Percentiles rank a stretch among this genome's conserved stretches.
Evolutionary conservation across 1,284 basidiomycete species (phyloP).

Genomic region (Puccinia horiana): DNA sequence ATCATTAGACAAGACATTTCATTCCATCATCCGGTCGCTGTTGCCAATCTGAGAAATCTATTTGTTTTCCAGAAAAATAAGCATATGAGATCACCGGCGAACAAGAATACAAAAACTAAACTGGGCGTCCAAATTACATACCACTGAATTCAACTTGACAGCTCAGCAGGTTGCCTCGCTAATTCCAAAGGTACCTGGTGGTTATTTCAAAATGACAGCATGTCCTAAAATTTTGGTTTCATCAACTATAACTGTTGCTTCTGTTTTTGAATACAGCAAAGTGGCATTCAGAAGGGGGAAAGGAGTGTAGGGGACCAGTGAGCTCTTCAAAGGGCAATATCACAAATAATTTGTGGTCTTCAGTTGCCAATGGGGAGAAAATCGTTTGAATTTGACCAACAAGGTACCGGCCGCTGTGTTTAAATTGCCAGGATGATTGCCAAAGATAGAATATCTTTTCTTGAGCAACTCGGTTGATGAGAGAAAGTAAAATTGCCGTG

Average conservation of each 20-base stretch:
- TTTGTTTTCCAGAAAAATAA: background rate
- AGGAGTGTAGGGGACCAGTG: background rate
- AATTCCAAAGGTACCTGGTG: conserved; percentile 35
- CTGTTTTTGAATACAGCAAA: background rate
- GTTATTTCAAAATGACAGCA: conserved; percentile 14
- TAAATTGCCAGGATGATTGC: conserved; percentile 5
- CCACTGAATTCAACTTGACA: conserved; percentile 24
- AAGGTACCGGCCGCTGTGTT: background rate
- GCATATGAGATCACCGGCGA: background rate
- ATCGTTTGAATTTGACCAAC: conserved; percentile 15
- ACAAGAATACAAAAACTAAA: too few species aligned
- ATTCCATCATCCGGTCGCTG: too few species aligned
- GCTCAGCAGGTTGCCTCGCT: conserved; percentile 8
- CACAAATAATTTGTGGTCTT: conserved; percentile 19
- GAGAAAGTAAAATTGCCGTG: background rate
- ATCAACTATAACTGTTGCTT: background rate
- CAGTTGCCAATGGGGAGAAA: background rate
- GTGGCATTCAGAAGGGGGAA: conserved; percentile 14
- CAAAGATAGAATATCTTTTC: background rate
- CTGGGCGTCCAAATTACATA: background rate
- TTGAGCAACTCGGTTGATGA: background rate
- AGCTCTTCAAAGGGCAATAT: conserved; percentile 18
- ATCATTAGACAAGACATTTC: too few species aligned
- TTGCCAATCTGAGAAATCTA: too few species aligned
- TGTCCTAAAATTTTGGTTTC: conserved; percentile 9